Conservation (phyloP, 192 early-diverging fungal species). For the Backusella mclennaniae region DNA sequence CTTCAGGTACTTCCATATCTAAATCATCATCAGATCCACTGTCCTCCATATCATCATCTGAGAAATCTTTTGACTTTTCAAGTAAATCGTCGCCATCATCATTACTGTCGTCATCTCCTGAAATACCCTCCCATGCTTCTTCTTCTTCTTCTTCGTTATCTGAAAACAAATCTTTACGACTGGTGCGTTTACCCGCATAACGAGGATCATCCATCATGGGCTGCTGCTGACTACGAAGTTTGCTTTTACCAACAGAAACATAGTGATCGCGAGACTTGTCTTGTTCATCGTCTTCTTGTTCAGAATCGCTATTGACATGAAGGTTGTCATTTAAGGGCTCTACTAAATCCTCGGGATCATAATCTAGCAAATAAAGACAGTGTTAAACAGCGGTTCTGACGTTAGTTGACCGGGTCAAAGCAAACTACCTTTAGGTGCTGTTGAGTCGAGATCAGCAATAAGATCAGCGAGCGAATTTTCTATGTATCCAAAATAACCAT, state of each 20-base stretch:
- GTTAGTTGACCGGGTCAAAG: not conserved
- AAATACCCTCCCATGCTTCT: conserved; percentile 29
- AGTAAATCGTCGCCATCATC: conserved; percentile 53
- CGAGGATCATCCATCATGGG: conserved; percentile 70
- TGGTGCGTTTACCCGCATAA: conserved; percentile 66
- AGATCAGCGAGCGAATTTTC: conserved; percentile 51
- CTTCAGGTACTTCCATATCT: conserved; percentile 35
- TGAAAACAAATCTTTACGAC: conserved; percentile 61
- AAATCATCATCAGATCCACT: conserved; percentile 39
- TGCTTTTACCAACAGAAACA: conserved; percentile 69
- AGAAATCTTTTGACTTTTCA: conserved; percentile 28
- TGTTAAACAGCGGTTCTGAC: not conserved
- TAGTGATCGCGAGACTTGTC: conserved; percentile 66
- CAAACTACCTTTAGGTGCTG: conserved; percentile 52
- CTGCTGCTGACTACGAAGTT: conserved; percentile 55
- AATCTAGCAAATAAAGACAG: conserved; percentile 45
- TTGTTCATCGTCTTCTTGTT: conserved; percentile 42
- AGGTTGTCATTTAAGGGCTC: conserved; percentile 23
- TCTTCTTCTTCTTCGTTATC: conserved; percentile 42
- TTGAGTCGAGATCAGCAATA: conserved; percentile 50
- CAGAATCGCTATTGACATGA: conserved; percentile 42
- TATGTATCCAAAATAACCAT: not conserved
- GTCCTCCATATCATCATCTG: conserved; percentile 37
- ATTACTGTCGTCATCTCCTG: conserved; percentile 19
- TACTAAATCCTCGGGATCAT: conserved; percentile 65